Evolutionary conservation across 805 yeast species (phyloP).

Genomic region (Metschnikowia lunata): DNA sequence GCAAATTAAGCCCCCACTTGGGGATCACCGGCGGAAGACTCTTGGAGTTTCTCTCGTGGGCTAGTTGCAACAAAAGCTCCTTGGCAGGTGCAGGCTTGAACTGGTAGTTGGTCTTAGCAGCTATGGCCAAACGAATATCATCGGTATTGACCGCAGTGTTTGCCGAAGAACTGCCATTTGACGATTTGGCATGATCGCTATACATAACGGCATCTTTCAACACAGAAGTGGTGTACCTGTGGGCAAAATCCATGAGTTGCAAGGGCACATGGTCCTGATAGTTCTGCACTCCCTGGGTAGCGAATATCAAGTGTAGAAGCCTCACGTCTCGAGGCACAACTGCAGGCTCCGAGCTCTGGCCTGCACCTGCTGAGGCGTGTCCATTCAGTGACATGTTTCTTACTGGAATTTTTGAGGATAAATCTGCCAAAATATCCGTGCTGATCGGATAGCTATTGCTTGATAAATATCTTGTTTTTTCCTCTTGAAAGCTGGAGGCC

Average conservation of each 20-base stretch:
- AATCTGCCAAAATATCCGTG: too few relatives aligned
- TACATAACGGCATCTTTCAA: conserved; percentile 86
- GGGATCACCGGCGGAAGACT: conserved; percentile 90
- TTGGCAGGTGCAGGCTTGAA: conserved; percentile 94
- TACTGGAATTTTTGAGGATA: too few relatives aligned
- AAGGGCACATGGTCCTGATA: conserved; percentile 96
- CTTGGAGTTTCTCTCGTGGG: conserved; percentile 85
- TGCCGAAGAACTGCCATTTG: conserved; percentile 23
- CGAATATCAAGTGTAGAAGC: conserved; percentile 81
- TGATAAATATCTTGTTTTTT: too few relatives aligned
- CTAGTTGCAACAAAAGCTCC: conserved; percentile 83
- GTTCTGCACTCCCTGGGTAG: conserved; percentile 85
- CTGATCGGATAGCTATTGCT: too few relatives aligned
- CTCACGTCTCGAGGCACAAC: conserved; percentile 85
- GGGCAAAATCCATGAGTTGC: conserved; percentile 96
- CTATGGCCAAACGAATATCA: conserved; percentile 87
- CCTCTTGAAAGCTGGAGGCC: too few relatives aligned
- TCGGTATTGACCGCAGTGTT: conserved; percentile 64
- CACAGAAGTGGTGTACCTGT: conserved; percentile 78
- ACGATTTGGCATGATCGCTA: conserved; percentile 69
- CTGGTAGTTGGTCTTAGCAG: conserved; percentile 91
- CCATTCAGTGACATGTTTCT: conserved; percentile 9
- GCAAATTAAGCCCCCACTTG: conserved; percentile 86
- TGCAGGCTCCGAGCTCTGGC: conserved; percentile 14
- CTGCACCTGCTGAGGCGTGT: conserved; percentile 5